Evolutionary conservation across 2,329 filamentous ascomycete species (phyloP).

Genomic region (Verticillium zaregamsianum): DNA sequence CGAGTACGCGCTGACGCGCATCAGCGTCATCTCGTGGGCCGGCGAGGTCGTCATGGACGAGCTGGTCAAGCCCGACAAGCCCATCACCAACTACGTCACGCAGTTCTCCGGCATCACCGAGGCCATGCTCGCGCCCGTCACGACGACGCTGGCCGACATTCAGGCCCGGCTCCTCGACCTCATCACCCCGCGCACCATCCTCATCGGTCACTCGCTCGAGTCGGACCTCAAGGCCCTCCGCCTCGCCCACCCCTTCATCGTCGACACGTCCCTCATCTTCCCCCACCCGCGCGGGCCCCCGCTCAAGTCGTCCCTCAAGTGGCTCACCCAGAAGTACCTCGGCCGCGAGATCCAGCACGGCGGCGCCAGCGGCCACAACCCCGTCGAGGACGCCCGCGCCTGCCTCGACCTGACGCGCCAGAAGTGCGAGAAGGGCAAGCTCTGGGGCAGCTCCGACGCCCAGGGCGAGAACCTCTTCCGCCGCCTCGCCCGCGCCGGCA

Average conservation of each 20-base stretch:
- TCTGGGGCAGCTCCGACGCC: constrained; percentile 77
- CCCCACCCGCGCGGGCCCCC: constrained; percentile 87
- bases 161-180: constrained; percentile 72
- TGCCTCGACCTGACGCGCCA: constrained; percentile 91
- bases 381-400: constrained; percentile 85
- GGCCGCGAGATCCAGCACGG: constrained; percentile 83
- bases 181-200: constrained; percentile 66
- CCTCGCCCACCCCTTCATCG: constrained; percentile 85
- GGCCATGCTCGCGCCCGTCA: constrained; percentile 75
- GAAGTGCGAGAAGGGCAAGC: constrained; percentile 89
- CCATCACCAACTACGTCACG: constrained; percentile 92
- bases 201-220: constrained; percentile 78
- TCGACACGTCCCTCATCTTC: constrained; percentile 87
- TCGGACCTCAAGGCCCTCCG: constrained; percentile 80
- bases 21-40: constrained; percentile 84
- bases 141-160: constrained; percentile 78
- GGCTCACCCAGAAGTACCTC: constrained; percentile 80
- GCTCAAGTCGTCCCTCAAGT: constrained; percentile 87
- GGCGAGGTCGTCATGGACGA: constrained; percentile 80
- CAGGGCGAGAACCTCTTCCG: constrained; percentile 87
- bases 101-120: constrained; percentile 89
- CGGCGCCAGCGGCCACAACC: constrained; percentile 75
- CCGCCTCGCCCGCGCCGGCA: constrained; percentile 63
- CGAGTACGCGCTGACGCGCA: constrained; percentile 78
- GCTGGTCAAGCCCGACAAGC: constrained; percentile 82